These are phyloP conservation scores for Zygosaccharomyces rouxii DNA, from an alignment of 805 yeast species.

Conservation along the genomic window DNA sequence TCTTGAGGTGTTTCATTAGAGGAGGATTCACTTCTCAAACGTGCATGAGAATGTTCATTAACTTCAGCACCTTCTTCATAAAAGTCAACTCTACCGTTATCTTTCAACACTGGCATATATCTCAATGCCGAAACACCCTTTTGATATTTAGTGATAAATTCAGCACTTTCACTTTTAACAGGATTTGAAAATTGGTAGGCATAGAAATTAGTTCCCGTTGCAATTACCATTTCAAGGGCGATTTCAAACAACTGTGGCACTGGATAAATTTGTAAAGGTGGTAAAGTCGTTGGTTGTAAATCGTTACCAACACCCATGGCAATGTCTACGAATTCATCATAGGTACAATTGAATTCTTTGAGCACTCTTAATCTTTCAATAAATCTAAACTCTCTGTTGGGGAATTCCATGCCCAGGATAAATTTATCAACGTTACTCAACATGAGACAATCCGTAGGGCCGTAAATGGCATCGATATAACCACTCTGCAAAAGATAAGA, in stretches of 20 bases:
- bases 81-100: slow-evolving; percentile 65
- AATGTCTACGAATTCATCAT: slow-evolving; percentile 68
- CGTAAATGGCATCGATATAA: slow-evolving; percentile 70
- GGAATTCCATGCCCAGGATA: slow-evolving; percentile 66
- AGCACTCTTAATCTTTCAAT: slow-evolving; percentile 57
- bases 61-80: slow-evolving; percentile 39
- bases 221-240: slow-evolving; percentile 39
- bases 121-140: slow-evolving; percentile 66
- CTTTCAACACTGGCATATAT: slow-evolving; percentile 68
- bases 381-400: slow-evolving; percentile 59
- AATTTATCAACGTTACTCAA: slow-evolving; percentile 60
- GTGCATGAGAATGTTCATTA: not conserved
- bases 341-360: slow-evolving; percentile 53
- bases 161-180: slow-evolving; percentile 37
- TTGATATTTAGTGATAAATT: slow-evolving; percentile 46
- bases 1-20: slow-evolving; percentile 4
- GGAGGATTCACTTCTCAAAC: not conserved
- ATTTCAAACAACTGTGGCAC: slow-evolving; percentile 32
- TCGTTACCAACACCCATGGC: slow-evolving; percentile 76
- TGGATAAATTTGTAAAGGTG: slow-evolving; percentile 39
- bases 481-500: slow-evolving; percentile 57
- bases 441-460: slow-evolving; percentile 76
- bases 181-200: slow-evolving; percentile 43
- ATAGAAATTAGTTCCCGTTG: slow-evolving; percentile 43
- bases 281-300: slow-evolving; percentile 61